Base-by-base conservation (phyloP, 108 stramenopile genomes). In the Cyclostephanos tholiformis region DNA sequence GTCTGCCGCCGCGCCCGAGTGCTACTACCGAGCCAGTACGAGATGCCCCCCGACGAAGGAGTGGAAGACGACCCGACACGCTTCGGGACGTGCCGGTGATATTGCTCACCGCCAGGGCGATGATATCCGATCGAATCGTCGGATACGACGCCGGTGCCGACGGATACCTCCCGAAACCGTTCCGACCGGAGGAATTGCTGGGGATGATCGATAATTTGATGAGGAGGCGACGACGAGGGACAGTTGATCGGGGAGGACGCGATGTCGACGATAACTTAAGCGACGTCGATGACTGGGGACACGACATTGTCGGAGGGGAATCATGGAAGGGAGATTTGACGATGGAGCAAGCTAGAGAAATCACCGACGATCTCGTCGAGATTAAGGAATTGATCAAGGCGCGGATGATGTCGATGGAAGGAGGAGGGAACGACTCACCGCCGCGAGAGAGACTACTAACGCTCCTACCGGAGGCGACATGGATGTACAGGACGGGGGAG, bases 91-190 rank as follows among this genome's bases (percentile, higher is more conserved):
- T 91, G 27, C 95, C 95, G 10, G 89, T 94, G 23, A 75, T 96
- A 38, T 61, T 96, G 55, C 82, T 96, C 17, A 94, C 95, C 0
- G 95, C 95, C 44, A 92, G 91, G 64, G 88, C 77, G 7, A 82
- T 90, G 84, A 87, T 90, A 9, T 71, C 79, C 49, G 95, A 96
- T 84, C 89, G 95, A 5, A 90, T 94, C 35, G 63, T 63, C 55
- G 95, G 95, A 14, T 96, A 94, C 69, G 75, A 87, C 13, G 86
- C 86, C 10, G 95, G 91, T 2, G 91, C 90, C 23, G 82, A 93
- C 80, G 93, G 72, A 13, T 94, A 94, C 66, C 43, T 96, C 7
- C 88, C 95, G 2, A 96, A 96, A 70, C 95, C 95, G 8, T 96
- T 96, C 82, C 76, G 87, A 68, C 95, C 95, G 2, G 91, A 92